Conservation (phyloP, 495 filamentous ascomycete species). For the Jackrogersella minutella region DNA sequence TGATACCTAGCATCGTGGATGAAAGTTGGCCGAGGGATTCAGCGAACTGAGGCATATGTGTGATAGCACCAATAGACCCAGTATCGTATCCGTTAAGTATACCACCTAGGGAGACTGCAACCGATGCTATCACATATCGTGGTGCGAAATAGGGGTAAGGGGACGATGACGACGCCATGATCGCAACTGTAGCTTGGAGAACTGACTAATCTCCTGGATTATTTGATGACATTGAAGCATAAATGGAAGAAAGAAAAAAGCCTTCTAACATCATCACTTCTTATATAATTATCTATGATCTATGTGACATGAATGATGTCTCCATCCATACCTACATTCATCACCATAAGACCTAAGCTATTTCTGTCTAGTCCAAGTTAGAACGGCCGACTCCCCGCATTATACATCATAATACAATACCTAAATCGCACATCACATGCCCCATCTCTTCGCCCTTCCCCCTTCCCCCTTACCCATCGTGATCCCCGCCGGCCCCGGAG, state of each 20-base stretch:
- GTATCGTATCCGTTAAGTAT: slow-evolving; percentile 62
- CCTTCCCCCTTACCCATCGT: slow-evolving; percentile 5
- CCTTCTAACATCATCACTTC: not conserved
- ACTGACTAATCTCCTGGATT: not conserved
- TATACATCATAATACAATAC: too few relatives aligned
- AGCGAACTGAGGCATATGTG: slow-evolving; percentile 65
- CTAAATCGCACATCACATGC: not conserved
- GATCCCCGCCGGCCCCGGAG: slow-evolving; percentile 26
- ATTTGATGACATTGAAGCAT: not conserved
- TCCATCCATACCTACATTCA: not conserved
- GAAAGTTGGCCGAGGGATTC: slow-evolving; percentile 61
- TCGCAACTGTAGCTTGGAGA: not conserved
- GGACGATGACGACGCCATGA: slow-evolving; percentile 17
- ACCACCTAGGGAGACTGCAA: slow-evolving; percentile 38
- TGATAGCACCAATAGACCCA: slow-evolving; percentile 69
- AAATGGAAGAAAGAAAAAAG: not conserved
- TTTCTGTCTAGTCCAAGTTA: slow-evolving; percentile 10
- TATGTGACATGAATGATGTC: not conserved
- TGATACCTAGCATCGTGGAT: slow-evolving; percentile 64
- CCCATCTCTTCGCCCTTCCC: not conserved
- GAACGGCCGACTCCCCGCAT: slow-evolving; percentile 17
- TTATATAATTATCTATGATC: not conserved
- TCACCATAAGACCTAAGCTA: slow-evolving; percentile 15
- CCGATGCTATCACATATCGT: slow-evolving; percentile 40
- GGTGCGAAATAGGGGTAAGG: slow-evolving; percentile 26